Percentiles rank a stretch among this genome's conserved stretches.
These are phyloP conservation scores for Calendula officinalis DNA, from an alignment of 129 eudicot genomes.

Conservation along the genomic window DNA sequence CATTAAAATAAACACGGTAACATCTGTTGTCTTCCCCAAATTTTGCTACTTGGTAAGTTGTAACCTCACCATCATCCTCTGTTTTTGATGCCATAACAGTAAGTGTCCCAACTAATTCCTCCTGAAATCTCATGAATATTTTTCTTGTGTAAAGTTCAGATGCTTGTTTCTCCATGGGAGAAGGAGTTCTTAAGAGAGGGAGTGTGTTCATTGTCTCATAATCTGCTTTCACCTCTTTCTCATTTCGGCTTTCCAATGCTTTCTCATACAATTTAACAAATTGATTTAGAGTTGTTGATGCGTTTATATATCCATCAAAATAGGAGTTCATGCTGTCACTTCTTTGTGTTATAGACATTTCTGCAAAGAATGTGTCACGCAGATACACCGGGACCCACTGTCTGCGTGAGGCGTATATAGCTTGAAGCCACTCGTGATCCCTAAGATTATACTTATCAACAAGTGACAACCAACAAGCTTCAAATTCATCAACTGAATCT, in stretches of 20 bases:
- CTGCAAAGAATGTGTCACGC: slow-evolving; percentile 56
- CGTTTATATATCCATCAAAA: slow-evolving; percentile 57
- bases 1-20: slow-evolving; percentile 47
- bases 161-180: slow-evolving; percentile 74
- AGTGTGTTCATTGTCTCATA: slow-evolving; percentile 53
- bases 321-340: slow-evolving; percentile 54
- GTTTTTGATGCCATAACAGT: slow-evolving; percentile 57
- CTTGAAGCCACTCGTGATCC: slow-evolving; percentile 64
- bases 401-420: slow-evolving; percentile 44
- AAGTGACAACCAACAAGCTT: slow-evolving; percentile 55
- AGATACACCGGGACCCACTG: slow-evolving; percentile 71
- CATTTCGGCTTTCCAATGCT: slow-evolving; percentile 62
- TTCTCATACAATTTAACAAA: slow-evolving; percentile 58
- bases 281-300: slow-evolving; percentile 47
- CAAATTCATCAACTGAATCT: slow-evolving; percentile 57
- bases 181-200: slow-evolving; percentile 59
- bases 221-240: slow-evolving; percentile 65
- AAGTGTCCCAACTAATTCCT: slow-evolving; percentile 59
- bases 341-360: slow-evolving; percentile 51
- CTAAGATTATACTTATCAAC: slow-evolving; percentile 49
- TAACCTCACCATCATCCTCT: slow-evolving; percentile 49
- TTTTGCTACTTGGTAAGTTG: slow-evolving; percentile 58
- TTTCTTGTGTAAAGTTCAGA: slow-evolving; percentile 57
- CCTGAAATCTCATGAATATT: slow-evolving; percentile 56
- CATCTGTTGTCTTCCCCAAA: slow-evolving; percentile 57